Percentiles rank a stretch among this genome's conserved stretches.
Conservation (phyloP, 306 rosid species). For the Lathyrus aphaca region DNA sequence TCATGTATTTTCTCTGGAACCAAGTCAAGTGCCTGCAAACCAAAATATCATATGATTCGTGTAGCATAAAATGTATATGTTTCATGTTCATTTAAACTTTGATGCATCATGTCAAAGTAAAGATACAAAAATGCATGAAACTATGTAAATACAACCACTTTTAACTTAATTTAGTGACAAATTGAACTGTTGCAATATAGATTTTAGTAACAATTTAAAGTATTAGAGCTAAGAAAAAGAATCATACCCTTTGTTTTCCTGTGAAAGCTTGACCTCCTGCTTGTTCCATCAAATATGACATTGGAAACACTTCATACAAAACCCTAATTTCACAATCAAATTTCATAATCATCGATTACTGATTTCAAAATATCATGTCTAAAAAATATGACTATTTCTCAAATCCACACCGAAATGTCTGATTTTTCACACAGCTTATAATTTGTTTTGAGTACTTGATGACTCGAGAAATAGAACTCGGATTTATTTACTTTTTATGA, state of each 20-base stretch:
- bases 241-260: conserved; percentile 78
- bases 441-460: neutral
- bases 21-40: conserved; percentile 78
- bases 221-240: neutral
- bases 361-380: neutral
- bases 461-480: neutral
- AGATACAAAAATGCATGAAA: conserved; percentile 19
- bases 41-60: neutral
- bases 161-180: no score
- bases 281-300: conserved; percentile 93
- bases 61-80: neutral
- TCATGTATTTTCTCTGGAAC: conserved; percentile 75
- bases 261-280: conserved; percentile 97
- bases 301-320: conserved; percentile 91
- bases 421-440: neutral
- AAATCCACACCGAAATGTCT: neutral
- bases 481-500: neutral
- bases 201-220: neutral
- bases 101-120: conserved; percentile 10
- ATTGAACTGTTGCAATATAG: no score
- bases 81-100: neutral
- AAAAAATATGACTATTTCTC: neutral
- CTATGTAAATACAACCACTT: no score
- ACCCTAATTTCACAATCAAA: conserved; percentile 51
- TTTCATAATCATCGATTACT: neutral